Percentiles rank a stretch among this genome's conserved stretches.
Evolutionary conservation across 2,329 filamentous ascomycete genomes (phyloP).

Genomic region (Xylariaceae sp.): DNA sequence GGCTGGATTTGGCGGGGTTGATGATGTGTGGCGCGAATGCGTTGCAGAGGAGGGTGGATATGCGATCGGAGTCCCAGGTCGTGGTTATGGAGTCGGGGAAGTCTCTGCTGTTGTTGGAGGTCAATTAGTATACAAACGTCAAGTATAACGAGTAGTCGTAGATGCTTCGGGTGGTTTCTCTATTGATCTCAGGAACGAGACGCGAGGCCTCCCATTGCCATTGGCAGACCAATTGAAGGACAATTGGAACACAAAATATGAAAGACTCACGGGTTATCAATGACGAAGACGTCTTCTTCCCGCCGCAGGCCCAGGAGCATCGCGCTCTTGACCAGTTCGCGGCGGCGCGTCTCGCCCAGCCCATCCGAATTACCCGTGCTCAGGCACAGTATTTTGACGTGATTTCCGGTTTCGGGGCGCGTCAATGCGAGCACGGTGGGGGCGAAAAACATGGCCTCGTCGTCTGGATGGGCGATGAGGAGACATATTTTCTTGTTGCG

Average conservation of each 20-base stretch:
- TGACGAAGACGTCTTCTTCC: conserved; percentile 76
- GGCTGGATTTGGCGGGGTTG: conserved; percentile 28
- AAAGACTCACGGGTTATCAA: conserved; percentile 63
- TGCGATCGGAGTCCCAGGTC: conserved; percentile 66
- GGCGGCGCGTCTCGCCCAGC: conserved; percentile 73
- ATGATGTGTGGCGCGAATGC: conserved; percentile 66
- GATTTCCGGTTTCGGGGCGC: conserved; percentile 72
- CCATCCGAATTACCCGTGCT: conserved; percentile 86
- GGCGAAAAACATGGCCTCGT: conserved; percentile 99
- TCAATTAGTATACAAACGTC: not conserved
- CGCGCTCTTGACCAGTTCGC: conserved; percentile 78
- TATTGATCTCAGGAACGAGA: not conserved
- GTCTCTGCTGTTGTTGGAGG: conserved; percentile 36
- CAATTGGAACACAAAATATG: not conserved
- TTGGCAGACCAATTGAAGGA: not conserved
- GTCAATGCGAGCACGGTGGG: conserved; percentile 84
- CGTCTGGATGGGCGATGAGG: conserved; percentile 93
- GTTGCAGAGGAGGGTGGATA: conserved; percentile 63
- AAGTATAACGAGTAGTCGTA: not conserved
- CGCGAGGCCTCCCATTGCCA: too few relatives aligned
- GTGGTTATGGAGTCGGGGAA: conserved; percentile 88
- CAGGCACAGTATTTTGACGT: conserved; percentile 89
- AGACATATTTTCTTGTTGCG: conserved; percentile 82
- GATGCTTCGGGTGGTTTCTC: too few relatives aligned
- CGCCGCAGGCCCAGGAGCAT: conserved; percentile 67